These are phyloP conservation scores for Venturia asperata DNA, from an alignment of 2,329 filamentous ascomycete species.

Conservation along the genomic window DNA sequence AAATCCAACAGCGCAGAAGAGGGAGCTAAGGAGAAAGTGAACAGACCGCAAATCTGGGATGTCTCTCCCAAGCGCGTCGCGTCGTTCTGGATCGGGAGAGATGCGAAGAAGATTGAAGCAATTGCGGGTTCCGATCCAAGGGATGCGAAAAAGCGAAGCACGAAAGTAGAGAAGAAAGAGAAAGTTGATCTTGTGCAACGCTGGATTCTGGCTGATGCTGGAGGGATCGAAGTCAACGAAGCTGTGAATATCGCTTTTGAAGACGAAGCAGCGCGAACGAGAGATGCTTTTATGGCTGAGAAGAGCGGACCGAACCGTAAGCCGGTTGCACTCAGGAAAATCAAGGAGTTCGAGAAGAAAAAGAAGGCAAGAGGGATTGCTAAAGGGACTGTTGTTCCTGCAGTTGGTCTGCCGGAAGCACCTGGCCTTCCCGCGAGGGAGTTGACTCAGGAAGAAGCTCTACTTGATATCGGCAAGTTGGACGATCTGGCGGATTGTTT, in stretches of 20 bases:
- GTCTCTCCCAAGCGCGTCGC: slow-evolving; percentile 35
- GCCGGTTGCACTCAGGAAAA: slow-evolving; percentile 22
- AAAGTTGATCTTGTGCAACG: slow-evolving; percentile 55
- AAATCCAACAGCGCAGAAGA: too few relatives aligned
- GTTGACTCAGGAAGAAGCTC: neutral
- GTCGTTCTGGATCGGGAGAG: slow-evolving; percentile 28
- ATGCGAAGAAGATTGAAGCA: slow-evolving; percentile 21
- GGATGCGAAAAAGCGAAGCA: slow-evolving; percentile 33
- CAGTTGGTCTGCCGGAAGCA: neutral
- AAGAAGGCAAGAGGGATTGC: slow-evolving; percentile 21
- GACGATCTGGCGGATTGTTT: slow-evolving; percentile 78
- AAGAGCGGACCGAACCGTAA: slow-evolving; percentile 20
- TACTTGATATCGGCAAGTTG: slow-evolving; percentile 49
- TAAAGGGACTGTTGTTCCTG: slow-evolving; percentile 13
- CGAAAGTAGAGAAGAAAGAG: slow-evolving; percentile 45
- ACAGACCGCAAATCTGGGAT: slow-evolving; percentile 21
- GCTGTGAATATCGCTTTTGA: slow-evolving; percentile 27
- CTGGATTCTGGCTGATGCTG: slow-evolving; percentile 14
- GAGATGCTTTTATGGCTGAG: slow-evolving; percentile 32
- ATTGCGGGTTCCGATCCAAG: neutral
- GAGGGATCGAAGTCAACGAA: slow-evolving; percentile 16
- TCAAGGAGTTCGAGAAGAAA: slow-evolving; percentile 20
- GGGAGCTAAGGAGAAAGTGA: neutral
- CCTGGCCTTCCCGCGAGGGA: neutral
- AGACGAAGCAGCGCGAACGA: slow-evolving; percentile 32